These are phyloP conservation scores for Lentinula sp. DNA, from an alignment of 768 basidiomycete genomes.

Conservation along the genomic window DNA sequence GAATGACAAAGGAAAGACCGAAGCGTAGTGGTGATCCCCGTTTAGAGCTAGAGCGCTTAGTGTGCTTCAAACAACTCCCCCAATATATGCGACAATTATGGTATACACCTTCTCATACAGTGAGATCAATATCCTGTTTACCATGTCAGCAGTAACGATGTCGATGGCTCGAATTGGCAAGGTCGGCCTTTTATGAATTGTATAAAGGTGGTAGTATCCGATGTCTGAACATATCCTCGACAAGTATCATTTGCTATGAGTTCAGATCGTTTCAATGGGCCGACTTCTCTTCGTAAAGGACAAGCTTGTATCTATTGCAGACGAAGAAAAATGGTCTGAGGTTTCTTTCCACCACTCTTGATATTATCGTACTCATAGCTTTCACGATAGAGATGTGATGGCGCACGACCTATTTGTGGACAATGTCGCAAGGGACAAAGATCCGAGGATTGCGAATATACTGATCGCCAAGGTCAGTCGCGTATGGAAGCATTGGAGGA, in stretches of 20 bases:
- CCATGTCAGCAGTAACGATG: neutral
- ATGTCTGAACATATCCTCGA: neutral
- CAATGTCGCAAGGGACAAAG: slow-evolving; percentile 42
- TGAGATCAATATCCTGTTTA: no score
- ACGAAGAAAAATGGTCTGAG: slow-evolving; percentile 9
- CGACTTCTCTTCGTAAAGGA: slow-evolving; percentile 7
- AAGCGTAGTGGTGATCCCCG: neutral
- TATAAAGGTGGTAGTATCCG: neutral
- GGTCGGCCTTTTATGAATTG: neutral
- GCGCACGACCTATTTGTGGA: slow-evolving; percentile 43
- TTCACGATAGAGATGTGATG: slow-evolving; percentile 24
- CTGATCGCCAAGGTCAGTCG: slow-evolving; percentile 37
- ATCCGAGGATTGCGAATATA: slow-evolving; percentile 58
- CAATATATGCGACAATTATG: neutral
- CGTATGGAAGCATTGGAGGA: slow-evolving; percentile 46
- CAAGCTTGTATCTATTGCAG: slow-evolving; percentile 12
- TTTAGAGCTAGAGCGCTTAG: neutral
- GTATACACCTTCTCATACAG: neutral
- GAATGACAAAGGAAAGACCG: slow-evolving; percentile 1
- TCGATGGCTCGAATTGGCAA: neutral
- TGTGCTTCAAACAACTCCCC: neutral
- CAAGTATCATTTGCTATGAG: neutral
- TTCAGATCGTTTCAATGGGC: neutral
- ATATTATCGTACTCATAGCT: neutral
- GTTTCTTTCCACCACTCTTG: neutral